Evolutionary conservation across 2,329 filamentous ascomycete species (phyloP).

Genomic region (Cordyceps fumosorosea): DNA sequence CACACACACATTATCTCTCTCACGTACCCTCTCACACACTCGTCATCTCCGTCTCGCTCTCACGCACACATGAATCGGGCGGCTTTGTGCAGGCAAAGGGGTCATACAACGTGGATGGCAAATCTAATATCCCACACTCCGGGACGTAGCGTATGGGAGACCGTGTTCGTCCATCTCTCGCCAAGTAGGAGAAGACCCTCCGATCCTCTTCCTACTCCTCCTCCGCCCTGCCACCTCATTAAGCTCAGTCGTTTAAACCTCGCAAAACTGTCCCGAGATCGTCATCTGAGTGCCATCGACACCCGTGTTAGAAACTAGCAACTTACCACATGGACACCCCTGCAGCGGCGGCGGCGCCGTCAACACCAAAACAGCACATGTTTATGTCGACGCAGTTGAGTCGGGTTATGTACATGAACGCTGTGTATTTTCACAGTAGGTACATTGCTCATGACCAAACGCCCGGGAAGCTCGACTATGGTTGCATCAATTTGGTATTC

Average conservation of each 20-base stretch:
- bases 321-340: not conserved
- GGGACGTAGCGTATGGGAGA: slow-evolving; percentile 1
- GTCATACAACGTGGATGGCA: slow-evolving; percentile 9
- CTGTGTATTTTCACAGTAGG: slow-evolving; percentile 79
- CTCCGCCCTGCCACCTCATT: not conserved
- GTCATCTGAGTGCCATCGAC: not conserved
- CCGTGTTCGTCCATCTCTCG: not conserved
- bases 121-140: not conserved
- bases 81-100: slow-evolving; percentile 3
- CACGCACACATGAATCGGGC: not conserved
- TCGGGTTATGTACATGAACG: slow-evolving; percentile 58
- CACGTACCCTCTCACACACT: not conserved
- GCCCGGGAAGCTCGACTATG: slow-evolving; percentile 66
- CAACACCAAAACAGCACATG: not conserved
- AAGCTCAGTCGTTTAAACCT: not conserved
- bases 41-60: not conserved
- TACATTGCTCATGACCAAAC: slow-evolving; percentile 66
- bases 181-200: not conserved
- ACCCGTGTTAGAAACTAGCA: not conserved
- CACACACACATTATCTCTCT: not conserved
- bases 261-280: not conserved
- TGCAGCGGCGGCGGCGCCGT: not conserved
- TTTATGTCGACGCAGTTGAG: not conserved
- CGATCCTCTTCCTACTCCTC: not conserved
- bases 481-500: slow-evolving; percentile 73